phyloP scores from a whole-genome alignment of 345 rosid species.

The Populus simonii region DNA sequence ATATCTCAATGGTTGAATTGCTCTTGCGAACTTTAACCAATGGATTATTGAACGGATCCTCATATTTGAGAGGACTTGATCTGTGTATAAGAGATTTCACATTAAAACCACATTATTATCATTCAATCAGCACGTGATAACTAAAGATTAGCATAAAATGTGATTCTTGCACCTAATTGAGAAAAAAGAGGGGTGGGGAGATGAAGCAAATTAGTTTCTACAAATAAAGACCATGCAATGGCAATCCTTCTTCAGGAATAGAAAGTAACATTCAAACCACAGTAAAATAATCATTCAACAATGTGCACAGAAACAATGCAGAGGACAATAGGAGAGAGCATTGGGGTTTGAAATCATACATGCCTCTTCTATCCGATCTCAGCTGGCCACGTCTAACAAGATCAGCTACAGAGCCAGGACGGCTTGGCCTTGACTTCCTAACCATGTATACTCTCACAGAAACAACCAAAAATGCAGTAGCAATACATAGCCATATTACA shows the following conservation, averaged over 20 bases:
- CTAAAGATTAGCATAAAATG: not conserved
- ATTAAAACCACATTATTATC: not conserved
- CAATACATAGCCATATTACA: slow-evolving; percentile 45
- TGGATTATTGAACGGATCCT: slow-evolving; percentile 93
- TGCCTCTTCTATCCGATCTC: slow-evolving; percentile 99
- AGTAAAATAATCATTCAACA: not conserved
- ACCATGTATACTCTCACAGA: slow-evolving; percentile 41
- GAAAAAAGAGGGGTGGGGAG: not conserved
- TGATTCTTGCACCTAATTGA: not conserved
- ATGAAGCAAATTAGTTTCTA: not conserved
- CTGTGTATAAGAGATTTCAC: slow-evolving; percentile 37
- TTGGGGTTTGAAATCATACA: slow-evolving; percentile 60
- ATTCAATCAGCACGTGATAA: not conserved
- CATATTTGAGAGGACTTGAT: slow-evolving; percentile 71
- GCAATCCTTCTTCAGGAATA: not conserved
- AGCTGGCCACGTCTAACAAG: slow-evolving; percentile 97
- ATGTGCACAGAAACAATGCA: not conserved
- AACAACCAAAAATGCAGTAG: slow-evolving; percentile 52
- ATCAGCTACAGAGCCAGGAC: slow-evolving; percentile 78
- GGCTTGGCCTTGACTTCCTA: slow-evolving; percentile 46
- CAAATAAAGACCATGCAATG: not conserved
- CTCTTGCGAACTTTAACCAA: slow-evolving; percentile 72
- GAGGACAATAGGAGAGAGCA: not conserved
- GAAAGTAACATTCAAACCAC: not conserved
- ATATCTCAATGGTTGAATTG: slow-evolving; percentile 82